These are phyloP conservation scores for Lophiotrema nucula DNA, from an alignment of 495 filamentous ascomycete species.

Conservation along the genomic window DNA sequence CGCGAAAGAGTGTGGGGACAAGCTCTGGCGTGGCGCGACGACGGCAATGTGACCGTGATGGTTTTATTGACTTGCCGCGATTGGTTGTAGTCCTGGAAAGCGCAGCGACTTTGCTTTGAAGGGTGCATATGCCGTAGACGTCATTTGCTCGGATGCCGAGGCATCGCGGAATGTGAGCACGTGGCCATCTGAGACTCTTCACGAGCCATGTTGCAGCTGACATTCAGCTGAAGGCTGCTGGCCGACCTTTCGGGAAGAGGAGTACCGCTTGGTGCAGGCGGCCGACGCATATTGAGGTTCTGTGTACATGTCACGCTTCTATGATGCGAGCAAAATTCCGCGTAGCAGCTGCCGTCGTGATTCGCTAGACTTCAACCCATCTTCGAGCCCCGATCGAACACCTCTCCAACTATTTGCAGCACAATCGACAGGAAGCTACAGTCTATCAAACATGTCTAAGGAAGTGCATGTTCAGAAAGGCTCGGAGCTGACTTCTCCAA, in stretches of 20 bases:
- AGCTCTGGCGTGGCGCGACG: background rate
- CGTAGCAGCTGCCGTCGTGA: too few species aligned
- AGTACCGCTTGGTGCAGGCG: slow-evolving; percentile 1
- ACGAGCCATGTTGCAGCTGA: slow-evolving; percentile 11
- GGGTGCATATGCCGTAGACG: slow-evolving; percentile 17
- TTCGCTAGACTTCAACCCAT: background rate
- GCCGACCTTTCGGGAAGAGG: slow-evolving; percentile 13
- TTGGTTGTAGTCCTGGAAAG: slow-evolving; percentile 1
- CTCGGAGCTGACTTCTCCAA: slow-evolving; percentile 33
- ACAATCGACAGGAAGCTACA: too few species aligned
- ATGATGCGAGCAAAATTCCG: too few species aligned
- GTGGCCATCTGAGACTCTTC: slow-evolving; percentile 14
- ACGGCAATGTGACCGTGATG: slow-evolving; percentile 9
- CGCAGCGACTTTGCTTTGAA: background rate
- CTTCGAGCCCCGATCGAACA: background rate
- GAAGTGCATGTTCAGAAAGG: slow-evolving; percentile 37
- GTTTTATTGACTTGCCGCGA: background rate
- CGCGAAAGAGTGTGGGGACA: slow-evolving; percentile 12
- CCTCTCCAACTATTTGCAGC: background rate
- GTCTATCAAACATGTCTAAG: slow-evolving; percentile 19
- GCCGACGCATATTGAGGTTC: background rate
- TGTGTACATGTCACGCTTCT: background rate
- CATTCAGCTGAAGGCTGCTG: slow-evolving; percentile 15
- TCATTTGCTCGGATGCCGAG: slow-evolving; percentile 17
- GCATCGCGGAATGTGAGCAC: slow-evolving; percentile 19